Evolutionary conservation across 1,284 basidiomycete genomes (phyloP), one percentile per base, ranked within the genome.

Genomic region (Heterobasidion occidentale): DNA sequence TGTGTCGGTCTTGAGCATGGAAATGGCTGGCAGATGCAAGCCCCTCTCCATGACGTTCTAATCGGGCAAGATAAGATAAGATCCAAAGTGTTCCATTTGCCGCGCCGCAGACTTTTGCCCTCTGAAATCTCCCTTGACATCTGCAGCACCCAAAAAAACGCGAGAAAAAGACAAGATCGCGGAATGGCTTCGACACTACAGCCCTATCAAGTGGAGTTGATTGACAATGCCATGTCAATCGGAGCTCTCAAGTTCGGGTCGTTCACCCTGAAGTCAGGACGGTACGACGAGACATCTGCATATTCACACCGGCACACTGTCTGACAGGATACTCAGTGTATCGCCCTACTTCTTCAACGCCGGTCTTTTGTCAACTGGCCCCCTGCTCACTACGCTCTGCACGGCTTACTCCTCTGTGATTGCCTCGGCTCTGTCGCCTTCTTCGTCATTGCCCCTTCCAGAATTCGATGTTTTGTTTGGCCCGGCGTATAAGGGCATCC

Each of bases 311-410:
- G 47, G 19, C 35, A 7, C 12, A 6, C 19, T 53, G 52, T 3
- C 42, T 9, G 19, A 36, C 12, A 46, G n/a, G n/a, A 44, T 34
- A 15, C 45, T 45, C 68, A 93, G 92, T 44, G 74, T 81, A 57
- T 97, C 94, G 12, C 96, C 96, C 1, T 98, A 98, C 75, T 98
- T 98, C 71, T 95, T 98, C 81, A 98, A 98, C 69, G 92, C 93
- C 1, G 92, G 93, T 9, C 78, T 92, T 11, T 78, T 99, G 61
- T 93, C 88, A 70, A 87, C 89, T 5, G 92, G 95, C 0, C 80
- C 85, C 1, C 85, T 96, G 46, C 83, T 99, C 42, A 74, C 87
- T 45, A 79, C 87, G 7, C 77, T 97, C 34, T 88, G 94, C 8
- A 77, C 80, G n/a, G 93, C 95, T 14, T 98, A 97, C 65, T 93